A percentile compares a stretch with the other conserved stretches of the same genome.
Conservation (phyloP, 768 basidiomycete genomes). For the Termitomyces sp. region DNA sequence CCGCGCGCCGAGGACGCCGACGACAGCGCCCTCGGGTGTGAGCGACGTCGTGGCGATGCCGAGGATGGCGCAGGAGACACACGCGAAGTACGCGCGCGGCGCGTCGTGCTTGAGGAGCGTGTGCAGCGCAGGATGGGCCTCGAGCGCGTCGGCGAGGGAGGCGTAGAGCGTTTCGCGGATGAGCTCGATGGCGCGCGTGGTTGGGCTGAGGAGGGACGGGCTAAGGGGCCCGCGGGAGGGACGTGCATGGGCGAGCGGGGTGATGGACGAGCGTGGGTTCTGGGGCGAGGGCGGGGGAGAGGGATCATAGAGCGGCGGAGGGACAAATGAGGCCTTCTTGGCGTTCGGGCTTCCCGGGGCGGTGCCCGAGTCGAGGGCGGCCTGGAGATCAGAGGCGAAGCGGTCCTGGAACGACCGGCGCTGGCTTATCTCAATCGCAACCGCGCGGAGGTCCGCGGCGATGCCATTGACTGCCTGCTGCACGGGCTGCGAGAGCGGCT, state of each 20-base stretch:
- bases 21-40: slow-evolving; percentile 43
- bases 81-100: slow-evolving; percentile 73
- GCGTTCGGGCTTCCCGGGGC: slow-evolving; percentile 22
- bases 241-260: neutral
- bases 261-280: neutral
- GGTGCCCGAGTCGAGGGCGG: slow-evolving; percentile 65
- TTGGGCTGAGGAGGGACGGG: slow-evolving; percentile 36
- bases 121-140: slow-evolving; percentile 48
- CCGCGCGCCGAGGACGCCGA: slow-evolving; percentile 52
- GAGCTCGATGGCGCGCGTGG: slow-evolving; percentile 63
- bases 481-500: slow-evolving; percentile 36
- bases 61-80: slow-evolving; percentile 68
- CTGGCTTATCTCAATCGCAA: slow-evolving; percentile 86
- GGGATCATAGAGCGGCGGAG: slow-evolving; percentile 62
- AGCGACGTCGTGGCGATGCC: slow-evolving; percentile 53
- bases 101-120: slow-evolving; percentile 56
- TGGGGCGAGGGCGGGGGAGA: neutral
- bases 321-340: slow-evolving; percentile 60
- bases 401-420: slow-evolving; percentile 79
- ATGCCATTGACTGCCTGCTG: slow-evolving; percentile 48
- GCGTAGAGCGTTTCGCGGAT: slow-evolving; percentile 89
- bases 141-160: slow-evolving; percentile 65
- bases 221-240: neutral
- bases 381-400: slow-evolving; percentile 71
- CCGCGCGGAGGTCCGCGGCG: slow-evolving; percentile 76